Evolutionary conservation across 2,329 filamentous ascomycete genomes (phyloP).

Genomic region (Aspergillus japonicus): DNA sequence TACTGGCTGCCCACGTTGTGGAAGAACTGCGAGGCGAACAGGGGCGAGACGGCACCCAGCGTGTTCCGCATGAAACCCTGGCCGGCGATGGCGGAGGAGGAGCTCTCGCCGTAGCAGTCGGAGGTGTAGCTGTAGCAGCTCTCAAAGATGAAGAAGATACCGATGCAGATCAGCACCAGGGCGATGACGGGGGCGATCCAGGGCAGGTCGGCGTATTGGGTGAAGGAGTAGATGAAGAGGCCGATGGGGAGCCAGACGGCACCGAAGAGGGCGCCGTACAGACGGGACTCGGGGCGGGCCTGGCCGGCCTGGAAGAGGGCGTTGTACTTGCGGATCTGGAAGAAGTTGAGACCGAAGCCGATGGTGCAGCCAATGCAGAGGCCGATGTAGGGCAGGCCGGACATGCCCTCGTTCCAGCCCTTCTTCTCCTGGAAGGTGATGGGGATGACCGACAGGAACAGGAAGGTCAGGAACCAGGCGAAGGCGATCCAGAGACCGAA

Average conservation of each 20-base stretch:
- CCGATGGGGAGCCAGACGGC: conserved; percentile 50
- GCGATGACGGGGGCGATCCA: conserved; percentile 54
- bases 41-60: conserved; percentile 52
- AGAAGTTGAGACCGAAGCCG: conserved; percentile 50
- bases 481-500: conserved; percentile 55
- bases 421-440: conserved; percentile 54
- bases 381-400: conserved; percentile 53
- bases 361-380: conserved; percentile 51
- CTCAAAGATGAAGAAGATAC: conserved; percentile 53
- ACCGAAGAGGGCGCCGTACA: conserved; percentile 52
- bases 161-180: conserved; percentile 52
- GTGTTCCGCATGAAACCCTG: conserved; percentile 56
- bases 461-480: conserved; percentile 55
- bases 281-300: conserved; percentile 48
- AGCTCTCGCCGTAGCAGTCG: conserved; percentile 52
- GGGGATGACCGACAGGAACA: conserved; percentile 53
- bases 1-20: conserved; percentile 55
- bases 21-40: conserved; percentile 55
- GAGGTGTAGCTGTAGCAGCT: conserved; percentile 51
- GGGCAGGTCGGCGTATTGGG: conserved; percentile 49
- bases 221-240: conserved; percentile 56
- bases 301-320: conserved; percentile 33
- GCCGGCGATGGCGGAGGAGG: conserved; percentile 46
- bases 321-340: conserved; percentile 54
- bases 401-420: conserved; percentile 52